phyloP scores from a whole-genome alignment of 805 yeast species.

The Tanozyma kutaoensis region DNA sequence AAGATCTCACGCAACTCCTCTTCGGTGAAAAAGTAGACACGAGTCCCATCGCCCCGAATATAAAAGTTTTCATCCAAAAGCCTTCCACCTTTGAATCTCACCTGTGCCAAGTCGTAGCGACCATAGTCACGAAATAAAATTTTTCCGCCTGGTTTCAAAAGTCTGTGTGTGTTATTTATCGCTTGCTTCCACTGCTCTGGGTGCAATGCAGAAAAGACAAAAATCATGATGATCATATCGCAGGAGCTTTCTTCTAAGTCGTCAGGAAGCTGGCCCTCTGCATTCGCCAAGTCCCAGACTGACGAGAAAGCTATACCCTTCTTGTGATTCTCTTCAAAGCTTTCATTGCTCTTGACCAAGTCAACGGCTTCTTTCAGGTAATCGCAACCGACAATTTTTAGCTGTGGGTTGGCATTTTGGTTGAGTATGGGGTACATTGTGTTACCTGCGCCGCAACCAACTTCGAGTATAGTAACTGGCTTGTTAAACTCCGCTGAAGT shows the following conservation, averaged over 20 bases:
- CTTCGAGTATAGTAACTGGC: constrained; percentile 67
- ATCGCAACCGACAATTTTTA: constrained; percentile 76
- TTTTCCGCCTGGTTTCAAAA: constrained; percentile 87
- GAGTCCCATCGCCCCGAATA: constrained; percentile 94
- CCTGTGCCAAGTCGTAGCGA: constrained; percentile 89
- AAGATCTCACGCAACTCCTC: constrained; percentile 76
- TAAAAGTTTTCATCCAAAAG: constrained; percentile 85
- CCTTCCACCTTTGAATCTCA: constrained; percentile 81
- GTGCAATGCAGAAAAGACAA: constrained; percentile 83
- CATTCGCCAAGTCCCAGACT: constrained; percentile 91
- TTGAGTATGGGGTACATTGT: constrained; percentile 83
- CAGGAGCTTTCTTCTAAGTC: constrained; percentile 70
- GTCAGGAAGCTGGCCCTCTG: constrained; percentile 65
- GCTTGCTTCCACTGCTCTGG: constrained; percentile 90
- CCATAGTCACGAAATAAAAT: constrained; percentile 91
- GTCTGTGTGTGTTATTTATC: constrained; percentile 48
- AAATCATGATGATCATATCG: constrained; percentile 89
- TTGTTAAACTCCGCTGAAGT: constrained; percentile 55
- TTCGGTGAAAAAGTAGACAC: constrained; percentile 94
- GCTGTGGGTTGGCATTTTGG: constrained; percentile 68
- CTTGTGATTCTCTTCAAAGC: constrained; percentile 37
- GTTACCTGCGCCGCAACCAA: constrained; percentile 98
- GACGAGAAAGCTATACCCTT: constrained; percentile 55
- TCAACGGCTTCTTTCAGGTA: constrained; percentile 85
- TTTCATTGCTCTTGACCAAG: constrained; percentile 53